Conservation (phyloP, 2,329 filamentous ascomycete genomes). For the Neofusicoccum umdonicola region DNA sequence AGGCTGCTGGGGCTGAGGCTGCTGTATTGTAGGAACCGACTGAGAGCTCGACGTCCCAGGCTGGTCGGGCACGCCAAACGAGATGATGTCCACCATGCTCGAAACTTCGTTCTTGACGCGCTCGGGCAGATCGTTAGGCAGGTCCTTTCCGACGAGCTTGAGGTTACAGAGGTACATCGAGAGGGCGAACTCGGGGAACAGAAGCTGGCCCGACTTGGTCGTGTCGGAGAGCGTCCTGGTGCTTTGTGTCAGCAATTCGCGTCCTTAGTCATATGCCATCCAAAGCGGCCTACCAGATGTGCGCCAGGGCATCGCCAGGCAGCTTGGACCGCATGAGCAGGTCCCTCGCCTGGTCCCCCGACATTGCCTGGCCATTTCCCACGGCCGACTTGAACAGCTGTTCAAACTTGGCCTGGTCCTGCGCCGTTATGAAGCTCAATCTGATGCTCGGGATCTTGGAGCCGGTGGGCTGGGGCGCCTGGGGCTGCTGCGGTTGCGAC, state of each 20-base stretch:
- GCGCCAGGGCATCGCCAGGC: constrained; percentile 80
- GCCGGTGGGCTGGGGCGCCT: constrained; percentile 56
- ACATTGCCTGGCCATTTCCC: constrained; percentile 78
- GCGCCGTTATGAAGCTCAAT: constrained; percentile 90
- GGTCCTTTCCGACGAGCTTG: constrained; percentile 78
- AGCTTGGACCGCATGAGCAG: constrained; percentile 84
- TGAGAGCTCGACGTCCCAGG: constrained; percentile 41
- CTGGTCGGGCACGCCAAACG: constrained; percentile 80
- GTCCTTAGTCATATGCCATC: not conserved
- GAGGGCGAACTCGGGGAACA: constrained; percentile 95
- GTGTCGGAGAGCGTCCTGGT: constrained; percentile 86
- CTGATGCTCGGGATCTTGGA: constrained; percentile 91
- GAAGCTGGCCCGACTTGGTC: constrained; percentile 90
- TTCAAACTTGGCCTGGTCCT: constrained; percentile 95
- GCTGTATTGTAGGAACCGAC: constrained; percentile 50
- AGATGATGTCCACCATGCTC: constrained; percentile 99
- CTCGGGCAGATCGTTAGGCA: constrained; percentile 75
- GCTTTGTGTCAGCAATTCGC: constrained; percentile 21
- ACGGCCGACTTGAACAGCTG: constrained; percentile 95
- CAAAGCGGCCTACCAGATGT: constrained; percentile 70
- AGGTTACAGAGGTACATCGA: constrained; percentile 99
- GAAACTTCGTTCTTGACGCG: constrained; percentile 94
- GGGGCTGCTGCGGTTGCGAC: constrained; percentile 35
- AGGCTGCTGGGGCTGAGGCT: constrained; percentile 59
- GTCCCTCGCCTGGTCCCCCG: constrained; percentile 88